A percentile compares a stretch with the other conserved stretches of the same genome.
Conservation (phyloP, 305 asterid genomes). For the Ilex paraguariensis region DNA sequence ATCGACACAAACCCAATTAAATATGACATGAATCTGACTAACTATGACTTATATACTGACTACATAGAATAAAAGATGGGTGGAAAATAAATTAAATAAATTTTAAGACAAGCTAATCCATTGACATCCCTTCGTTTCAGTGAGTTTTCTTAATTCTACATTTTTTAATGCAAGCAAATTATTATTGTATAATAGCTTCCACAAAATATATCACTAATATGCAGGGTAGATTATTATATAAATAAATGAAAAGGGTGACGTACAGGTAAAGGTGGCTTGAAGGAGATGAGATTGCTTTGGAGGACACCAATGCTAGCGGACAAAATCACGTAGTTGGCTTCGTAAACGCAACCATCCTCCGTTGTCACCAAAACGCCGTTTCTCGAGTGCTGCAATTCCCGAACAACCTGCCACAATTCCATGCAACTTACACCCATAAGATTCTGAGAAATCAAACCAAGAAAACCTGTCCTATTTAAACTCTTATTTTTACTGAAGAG, state of each 20-base stretch:
- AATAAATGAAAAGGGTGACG: constrained; percentile 12
- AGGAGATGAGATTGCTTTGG: constrained; percentile 73
- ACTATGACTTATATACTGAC: no score
- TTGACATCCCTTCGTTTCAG: no score
- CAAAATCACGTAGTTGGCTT: constrained; percentile 77
- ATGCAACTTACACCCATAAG: not conserved
- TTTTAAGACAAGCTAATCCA: no score
- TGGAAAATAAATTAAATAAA: no score
- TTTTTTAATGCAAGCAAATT: no score
- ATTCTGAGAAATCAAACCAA: no score
- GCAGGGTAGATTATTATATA: constrained; percentile 12
- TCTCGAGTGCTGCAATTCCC: constrained; percentile 86
- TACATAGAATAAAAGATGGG: no score
- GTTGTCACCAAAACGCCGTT: constrained; percentile 71
- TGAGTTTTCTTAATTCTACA: no score
- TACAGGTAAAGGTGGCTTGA: constrained; percentile 79
- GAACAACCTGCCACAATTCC: constrained; percentile 62
- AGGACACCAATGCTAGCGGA: constrained; percentile 93
- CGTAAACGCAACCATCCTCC: constrained; percentile 82
- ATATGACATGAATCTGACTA: no score
- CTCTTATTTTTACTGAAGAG: not conserved
- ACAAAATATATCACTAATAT: constrained; percentile 19
- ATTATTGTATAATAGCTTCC: not conserved
- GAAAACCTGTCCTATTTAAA: no score
- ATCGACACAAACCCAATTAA: no score